These are phyloP conservation scores for Phytophthora boehmeriae DNA, from an alignment of 352 stramenopile genomes.

Conservation along the genomic window DNA sequence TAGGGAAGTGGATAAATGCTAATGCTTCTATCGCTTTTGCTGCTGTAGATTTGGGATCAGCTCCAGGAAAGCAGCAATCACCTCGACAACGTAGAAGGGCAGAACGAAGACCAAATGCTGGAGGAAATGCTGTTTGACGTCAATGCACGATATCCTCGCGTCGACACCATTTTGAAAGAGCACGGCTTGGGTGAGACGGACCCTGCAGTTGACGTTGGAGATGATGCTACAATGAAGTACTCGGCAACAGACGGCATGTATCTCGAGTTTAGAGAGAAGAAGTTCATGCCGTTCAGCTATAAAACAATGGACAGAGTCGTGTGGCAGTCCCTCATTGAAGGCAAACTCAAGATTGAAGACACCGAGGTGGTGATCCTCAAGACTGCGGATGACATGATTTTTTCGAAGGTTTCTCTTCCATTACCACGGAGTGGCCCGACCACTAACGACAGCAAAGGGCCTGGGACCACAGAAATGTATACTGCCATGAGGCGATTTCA, in stretches of 20 bases:
- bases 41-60: constrained; percentile 33
- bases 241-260: constrained; percentile 33
- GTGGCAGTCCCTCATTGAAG: constrained; percentile 32
- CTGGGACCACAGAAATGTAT: constrained; percentile 1
- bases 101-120: constrained; percentile 29
- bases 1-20: neutral
- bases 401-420: constrained; percentile 13
- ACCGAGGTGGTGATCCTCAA: constrained; percentile 23
- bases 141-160: constrained; percentile 19
- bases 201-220: constrained; percentile 15
- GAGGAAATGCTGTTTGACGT: constrained; percentile 28
- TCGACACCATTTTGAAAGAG: constrained; percentile 18
- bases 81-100: neutral
- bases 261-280: constrained; percentile 41
- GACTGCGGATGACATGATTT: constrained; percentile 16
- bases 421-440: constrained; percentile 14
- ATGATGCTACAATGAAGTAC: constrained; percentile 30
- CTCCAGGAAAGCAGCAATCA: constrained; percentile 26
- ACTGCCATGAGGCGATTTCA: constrained; percentile 34
- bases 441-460: constrained; percentile 14
- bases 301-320: constrained; percentile 33
- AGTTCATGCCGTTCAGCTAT: constrained; percentile 43
- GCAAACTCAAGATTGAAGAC: constrained; percentile 35
- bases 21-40: neutral
- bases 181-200: constrained; percentile 23